These are phyloP conservation scores for Colletotrichum nymphaeae DNA, from an alignment of 2,329 filamentous ascomycete species.

Conservation along the genomic window DNA sequence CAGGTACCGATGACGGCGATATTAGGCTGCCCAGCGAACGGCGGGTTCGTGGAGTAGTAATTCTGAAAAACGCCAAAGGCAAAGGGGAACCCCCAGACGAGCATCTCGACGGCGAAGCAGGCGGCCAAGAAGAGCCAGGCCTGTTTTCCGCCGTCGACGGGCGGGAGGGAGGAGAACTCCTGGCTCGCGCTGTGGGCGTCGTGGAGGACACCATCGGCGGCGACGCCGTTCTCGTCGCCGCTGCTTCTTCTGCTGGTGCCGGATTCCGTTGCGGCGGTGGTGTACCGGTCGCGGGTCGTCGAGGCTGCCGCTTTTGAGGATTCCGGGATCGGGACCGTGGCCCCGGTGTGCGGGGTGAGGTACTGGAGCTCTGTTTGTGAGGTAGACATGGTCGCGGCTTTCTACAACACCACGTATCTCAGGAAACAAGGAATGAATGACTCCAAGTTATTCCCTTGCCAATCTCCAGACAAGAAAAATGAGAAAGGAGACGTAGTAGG, in stretches of 20 bases:
- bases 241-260: not conserved
- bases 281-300: constrained; percentile 10
- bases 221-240: not conserved
- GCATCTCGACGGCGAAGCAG: constrained; percentile 60
- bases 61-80: constrained; percentile 78
- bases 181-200: constrained; percentile 13
- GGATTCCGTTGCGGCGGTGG: not conserved
- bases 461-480: not conserved
- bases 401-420: not conserved
- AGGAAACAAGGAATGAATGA: not conserved
- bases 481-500: not conserved
- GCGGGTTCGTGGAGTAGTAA: constrained; percentile 71
- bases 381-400: constrained; percentile 1
- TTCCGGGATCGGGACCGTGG: not conserved
- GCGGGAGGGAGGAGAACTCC: constrained; percentile 43
- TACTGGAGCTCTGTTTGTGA: constrained; percentile 22
- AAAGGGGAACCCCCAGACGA: constrained; percentile 73
- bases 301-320: not conserved
- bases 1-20: constrained; percentile 75
- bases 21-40: constrained; percentile 64
- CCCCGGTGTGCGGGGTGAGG: not conserved
- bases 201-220: not conserved
- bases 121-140: constrained; percentile 47
- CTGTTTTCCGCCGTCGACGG: constrained; percentile 50
- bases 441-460: not conserved